Conservation (phyloP, 179 eudicot species). For the Spinacia oleracea region DNA sequence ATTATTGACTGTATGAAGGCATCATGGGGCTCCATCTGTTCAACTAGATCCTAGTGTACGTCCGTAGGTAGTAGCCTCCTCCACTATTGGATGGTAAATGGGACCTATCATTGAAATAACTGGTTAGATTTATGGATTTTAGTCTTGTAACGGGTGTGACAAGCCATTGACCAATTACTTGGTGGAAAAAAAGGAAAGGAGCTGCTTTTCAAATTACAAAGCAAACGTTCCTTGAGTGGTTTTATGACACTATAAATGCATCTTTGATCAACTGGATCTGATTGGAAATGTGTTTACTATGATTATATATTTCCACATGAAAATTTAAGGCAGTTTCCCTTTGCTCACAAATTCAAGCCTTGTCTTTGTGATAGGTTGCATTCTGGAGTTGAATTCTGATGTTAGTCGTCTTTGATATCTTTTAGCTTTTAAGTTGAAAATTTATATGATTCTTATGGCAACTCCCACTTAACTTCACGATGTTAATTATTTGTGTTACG, state of each 20-base stretch:
- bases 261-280: not conserved
- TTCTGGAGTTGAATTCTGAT: not conserved
- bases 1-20: not conserved
- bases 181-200: not conserved
- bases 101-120: not conserved
- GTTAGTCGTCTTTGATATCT: not conserved
- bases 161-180: not conserved
- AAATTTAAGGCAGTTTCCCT: not conserved
- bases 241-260: not conserved
- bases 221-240: not conserved
- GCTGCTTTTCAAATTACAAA: not conserved
- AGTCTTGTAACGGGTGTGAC: not conserved
- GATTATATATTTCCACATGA: not conserved
- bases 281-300: not conserved
- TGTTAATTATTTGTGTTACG: slow-evolving; percentile 5
- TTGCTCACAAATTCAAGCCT: not conserved
- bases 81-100: not conserved
- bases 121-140: not conserved
- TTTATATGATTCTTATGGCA: not conserved
- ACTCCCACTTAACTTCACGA: not conserved
- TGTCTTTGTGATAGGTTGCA: not conserved
- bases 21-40: not conserved
- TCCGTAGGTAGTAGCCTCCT: too few relatives aligned
- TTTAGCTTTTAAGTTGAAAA: not conserved
- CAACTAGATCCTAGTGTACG: not conserved